phyloP scores from a whole-genome alignment of 2,329 filamentous ascomycete genomes.

The Teratosphaeria viscida region DNA sequence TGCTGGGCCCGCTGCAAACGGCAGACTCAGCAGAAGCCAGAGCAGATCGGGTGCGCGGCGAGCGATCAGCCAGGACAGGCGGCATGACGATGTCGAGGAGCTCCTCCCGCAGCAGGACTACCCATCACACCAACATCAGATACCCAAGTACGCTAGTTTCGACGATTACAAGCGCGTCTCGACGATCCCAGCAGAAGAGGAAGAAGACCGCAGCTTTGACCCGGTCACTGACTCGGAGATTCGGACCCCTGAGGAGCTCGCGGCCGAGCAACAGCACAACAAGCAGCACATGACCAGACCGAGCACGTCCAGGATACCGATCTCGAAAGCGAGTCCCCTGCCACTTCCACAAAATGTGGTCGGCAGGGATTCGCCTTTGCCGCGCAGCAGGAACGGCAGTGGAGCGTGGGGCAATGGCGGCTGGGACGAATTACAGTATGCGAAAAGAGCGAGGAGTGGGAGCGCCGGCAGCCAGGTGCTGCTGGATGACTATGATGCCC shows the following conservation, averaged over 20 bases:
- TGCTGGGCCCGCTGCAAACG: constrained; percentile 26
- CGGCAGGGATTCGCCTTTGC: constrained; percentile 61
- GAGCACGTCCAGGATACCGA: constrained; percentile 69
- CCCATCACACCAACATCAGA: constrained; percentile 6
- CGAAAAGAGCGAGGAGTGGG: constrained; percentile 54
- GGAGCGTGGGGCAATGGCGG: constrained; percentile 44
- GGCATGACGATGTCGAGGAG: constrained; percentile 12
- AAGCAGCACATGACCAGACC: constrained; percentile 34
- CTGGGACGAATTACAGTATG: constrained; percentile 32
- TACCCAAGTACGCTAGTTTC: constrained; percentile 5
- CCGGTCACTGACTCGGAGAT: constrained; percentile 56
- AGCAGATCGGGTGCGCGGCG: constrained; percentile 18
- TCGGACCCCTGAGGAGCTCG: constrained; percentile 66
- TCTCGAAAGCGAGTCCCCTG: constrained; percentile 67
- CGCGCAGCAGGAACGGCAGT: constrained; percentile 49
- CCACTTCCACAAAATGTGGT: constrained; percentile 63
- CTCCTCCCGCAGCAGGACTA: constrained; percentile 2
- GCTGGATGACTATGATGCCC: constrained; percentile 39
- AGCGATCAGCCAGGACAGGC: constrained; percentile 13
- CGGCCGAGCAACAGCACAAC: constrained; percentile 40
- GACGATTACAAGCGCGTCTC: constrained; percentile 17
- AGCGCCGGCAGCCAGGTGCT: constrained; percentile 47
- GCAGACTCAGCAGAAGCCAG: constrained; percentile 30
- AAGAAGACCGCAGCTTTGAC: constrained; percentile 34
- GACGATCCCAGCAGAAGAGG: constrained; percentile 28